Evolutionary conservation across 2,329 filamentous ascomycete species (phyloP).

Genomic region (Pseudogymnoascus sp.): DNA sequence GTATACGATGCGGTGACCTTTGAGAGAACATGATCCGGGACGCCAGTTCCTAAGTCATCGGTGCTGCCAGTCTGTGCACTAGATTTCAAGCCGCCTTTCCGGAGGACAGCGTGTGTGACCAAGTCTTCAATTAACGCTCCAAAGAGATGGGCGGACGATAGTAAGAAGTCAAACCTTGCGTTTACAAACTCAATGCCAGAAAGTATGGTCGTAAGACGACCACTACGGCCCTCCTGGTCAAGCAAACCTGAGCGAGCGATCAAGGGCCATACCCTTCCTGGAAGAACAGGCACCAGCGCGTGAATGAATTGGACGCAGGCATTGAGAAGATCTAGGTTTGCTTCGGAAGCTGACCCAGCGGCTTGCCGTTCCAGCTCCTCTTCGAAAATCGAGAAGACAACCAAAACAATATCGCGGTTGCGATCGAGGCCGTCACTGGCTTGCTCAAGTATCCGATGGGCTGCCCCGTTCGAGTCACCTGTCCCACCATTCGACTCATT

Average conservation of each 20-base stretch:
- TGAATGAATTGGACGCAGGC: slow-evolving; percentile 76
- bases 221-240: slow-evolving; percentile 66
- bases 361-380: slow-evolving; percentile 45
- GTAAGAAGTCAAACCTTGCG: slow-evolving; percentile 70
- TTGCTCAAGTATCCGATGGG: slow-evolving; percentile 44
- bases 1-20: slow-evolving; percentile 66
- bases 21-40: slow-evolving; percentile 70
- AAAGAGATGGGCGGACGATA: slow-evolving; percentile 67
- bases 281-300: slow-evolving; percentile 62
- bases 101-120: slow-evolving; percentile 59
- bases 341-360: slow-evolving; percentile 33
- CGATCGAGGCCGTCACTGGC: slow-evolving; percentile 47
- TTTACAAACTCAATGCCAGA: slow-evolving; percentile 74
- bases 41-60: slow-evolving; percentile 57
- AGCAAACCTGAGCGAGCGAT: slow-evolving; percentile 75
- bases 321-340: slow-evolving; percentile 52
- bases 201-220: slow-evolving; percentile 69
- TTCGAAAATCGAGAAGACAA: slow-evolving; percentile 82
- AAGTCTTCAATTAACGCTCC: slow-evolving; percentile 69
- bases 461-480: slow-evolving; percentile 36
- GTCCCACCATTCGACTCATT: background rate
- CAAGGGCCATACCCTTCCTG: slow-evolving; percentile 84
- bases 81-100: slow-evolving; percentile 50
- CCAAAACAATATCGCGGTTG: slow-evolving; percentile 66
- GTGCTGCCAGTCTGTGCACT: slow-evolving; percentile 38